Conservation (phyloP, 257 asterid species). For the Craterostigma plantagineum region DNA sequence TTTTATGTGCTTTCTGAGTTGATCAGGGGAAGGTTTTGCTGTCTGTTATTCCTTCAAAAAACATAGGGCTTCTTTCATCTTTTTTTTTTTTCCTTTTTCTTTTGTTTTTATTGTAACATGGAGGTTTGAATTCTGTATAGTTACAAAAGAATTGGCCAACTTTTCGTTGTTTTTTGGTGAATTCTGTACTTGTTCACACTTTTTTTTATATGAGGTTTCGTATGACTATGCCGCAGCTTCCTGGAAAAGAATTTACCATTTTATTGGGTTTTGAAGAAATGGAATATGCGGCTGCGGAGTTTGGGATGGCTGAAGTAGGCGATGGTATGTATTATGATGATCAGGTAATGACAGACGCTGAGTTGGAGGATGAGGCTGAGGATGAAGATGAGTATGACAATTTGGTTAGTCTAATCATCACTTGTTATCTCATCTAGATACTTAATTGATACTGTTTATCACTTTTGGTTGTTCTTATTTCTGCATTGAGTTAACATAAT, state of each 20-base stretch:
- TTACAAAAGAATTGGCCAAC: no score
- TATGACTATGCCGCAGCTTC: constrained; percentile 12
- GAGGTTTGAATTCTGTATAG: not conserved
- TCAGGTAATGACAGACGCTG: constrained; percentile 31
- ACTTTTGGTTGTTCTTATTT: constrained; percentile 4
- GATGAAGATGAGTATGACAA: constrained; percentile 34
- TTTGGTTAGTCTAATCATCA: constrained; percentile 23
- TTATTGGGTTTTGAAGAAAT: constrained; percentile 13
- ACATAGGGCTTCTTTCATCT: no score
- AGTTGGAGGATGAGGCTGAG: constrained; percentile 18
- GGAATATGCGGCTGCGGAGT: constrained; percentile 29
- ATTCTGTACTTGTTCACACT: not conserved
- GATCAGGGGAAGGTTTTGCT: no score
- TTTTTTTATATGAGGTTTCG: not conserved
- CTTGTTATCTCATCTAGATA: not conserved
- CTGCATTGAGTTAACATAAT: constrained; percentile 12
- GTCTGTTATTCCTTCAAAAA: no score
- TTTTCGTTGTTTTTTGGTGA: constrained; percentile 4
- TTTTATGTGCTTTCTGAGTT: no score
- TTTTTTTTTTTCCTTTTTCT: no score
- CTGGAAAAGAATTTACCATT: not conserved
- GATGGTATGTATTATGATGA: constrained; percentile 34
- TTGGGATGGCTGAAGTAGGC: constrained; percentile 33
- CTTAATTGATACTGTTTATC: not conserved
- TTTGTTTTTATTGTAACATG: not conserved